Percentiles rank a stretch among this genome's conserved stretches.
phyloP scores from a whole-genome alignment of 73 alveolate species.

The Paramecium tetraurelia region DNA sequence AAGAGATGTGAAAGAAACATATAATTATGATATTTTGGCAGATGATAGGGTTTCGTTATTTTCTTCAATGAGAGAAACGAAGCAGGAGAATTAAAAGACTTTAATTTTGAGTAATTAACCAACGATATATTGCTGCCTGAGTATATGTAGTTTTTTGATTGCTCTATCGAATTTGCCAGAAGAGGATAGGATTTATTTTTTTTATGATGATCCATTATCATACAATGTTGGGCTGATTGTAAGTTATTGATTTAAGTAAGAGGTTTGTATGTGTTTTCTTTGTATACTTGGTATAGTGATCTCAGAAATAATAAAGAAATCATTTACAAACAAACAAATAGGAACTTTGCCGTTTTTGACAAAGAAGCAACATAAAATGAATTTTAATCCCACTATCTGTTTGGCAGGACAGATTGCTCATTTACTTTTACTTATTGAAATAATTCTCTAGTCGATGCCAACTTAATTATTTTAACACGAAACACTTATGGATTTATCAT shows the following conservation, averaged over 20 bases:
- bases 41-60: constrained; percentile 9
- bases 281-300: not conserved
- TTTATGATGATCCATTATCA: constrained; percentile 9
- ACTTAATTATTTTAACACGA: not conserved
- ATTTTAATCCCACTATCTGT: not conserved
- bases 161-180: not conserved
- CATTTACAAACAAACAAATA: not conserved
- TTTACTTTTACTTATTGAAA: not conserved
- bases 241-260: not conserved
- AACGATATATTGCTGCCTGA: not conserved
- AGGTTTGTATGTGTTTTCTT: constrained; percentile 15
- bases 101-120: not conserved
- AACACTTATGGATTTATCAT: not conserved
- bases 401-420: constrained; percentile 10
- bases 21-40: not conserved
- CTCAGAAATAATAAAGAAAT: not conserved
- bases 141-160: not conserved
- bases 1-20: not conserved
- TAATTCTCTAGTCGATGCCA: not conserved
- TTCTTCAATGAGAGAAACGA: not conserved
- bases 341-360: constrained; percentile 21
- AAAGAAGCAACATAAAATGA: not conserved
- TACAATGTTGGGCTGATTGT: not conserved
- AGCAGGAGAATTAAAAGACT: not conserved
- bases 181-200: not conserved